These are phyloP conservation scores for Leishmania tarentolae DNA, from an alignment of 208 protist species.

Conservation along the genomic window DNA sequence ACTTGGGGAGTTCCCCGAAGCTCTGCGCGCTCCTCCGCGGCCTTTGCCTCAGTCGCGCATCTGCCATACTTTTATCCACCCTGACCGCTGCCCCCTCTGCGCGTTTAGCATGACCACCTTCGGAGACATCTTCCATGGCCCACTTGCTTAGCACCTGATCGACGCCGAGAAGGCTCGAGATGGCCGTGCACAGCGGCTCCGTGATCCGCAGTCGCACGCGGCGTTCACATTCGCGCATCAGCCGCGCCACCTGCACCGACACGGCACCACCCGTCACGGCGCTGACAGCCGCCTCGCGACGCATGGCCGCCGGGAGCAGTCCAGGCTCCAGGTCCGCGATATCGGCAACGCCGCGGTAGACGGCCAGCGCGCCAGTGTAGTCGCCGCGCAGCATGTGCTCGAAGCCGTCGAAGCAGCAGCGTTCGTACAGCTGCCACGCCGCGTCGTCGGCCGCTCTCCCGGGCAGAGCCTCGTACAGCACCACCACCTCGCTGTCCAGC, in stretches of 20 bases:
- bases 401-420: constrained; percentile 33
- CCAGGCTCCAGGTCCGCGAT: constrained; percentile 20
- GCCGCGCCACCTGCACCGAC: constrained; percentile 22
- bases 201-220: not conserved
- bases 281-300: constrained; percentile 18
- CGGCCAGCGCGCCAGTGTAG: constrained; percentile 34
- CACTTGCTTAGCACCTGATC: not conserved
- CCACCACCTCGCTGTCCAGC: constrained; percentile 22
- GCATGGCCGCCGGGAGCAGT: constrained; percentile 16
- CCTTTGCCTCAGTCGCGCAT: not conserved
- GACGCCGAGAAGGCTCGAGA: not conserved
- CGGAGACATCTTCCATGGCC: not conserved
- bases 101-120: not conserved
- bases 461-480: constrained; percentile 34
- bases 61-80: not conserved
- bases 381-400: constrained; percentile 41
- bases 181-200: not conserved
- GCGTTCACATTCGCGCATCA: constrained; percentile 18
- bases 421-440: constrained; percentile 31
- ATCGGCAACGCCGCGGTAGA: constrained; percentile 24
- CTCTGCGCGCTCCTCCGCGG: not conserved
- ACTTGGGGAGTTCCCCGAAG: not conserved
- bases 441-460: constrained; percentile 13
- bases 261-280: constrained; percentile 8
- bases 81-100: not conserved